Evolutionary conservation across 73 alveolate genomes (phyloP), one percentile per base, ranked within the genome.

Genomic region (Tetrahymena elliotti): DNA sequence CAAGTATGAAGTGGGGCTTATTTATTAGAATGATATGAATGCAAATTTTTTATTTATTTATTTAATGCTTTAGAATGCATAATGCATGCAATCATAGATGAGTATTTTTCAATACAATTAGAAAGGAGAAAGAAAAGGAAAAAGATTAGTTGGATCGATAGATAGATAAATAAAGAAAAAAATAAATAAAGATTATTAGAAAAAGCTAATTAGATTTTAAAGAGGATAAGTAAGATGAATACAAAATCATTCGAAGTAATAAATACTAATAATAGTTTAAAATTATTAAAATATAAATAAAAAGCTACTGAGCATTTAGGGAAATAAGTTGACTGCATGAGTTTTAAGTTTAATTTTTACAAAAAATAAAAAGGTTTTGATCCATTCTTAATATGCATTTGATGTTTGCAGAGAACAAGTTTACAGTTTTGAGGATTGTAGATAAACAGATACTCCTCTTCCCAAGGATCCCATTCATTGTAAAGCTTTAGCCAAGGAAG

Each of bases 381-480:
- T 94, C 41, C 96, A 94, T 83, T 94, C 96, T 47, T 33, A 94
- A 92, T 94, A 88, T 94, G 96, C 96, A 16, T 94, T 94, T 53
- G 94, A 94, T 88, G 92, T 84, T 53, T 94, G 96, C 52, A 94
- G 96, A 36, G 82, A 34, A 33, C 93, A 94, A 84, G 95, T 94
- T 53, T 94, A 94, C 83, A 84, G 33, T 52, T 94, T 84, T 11
- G 96, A 94, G 53, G 96, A 94, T 94, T 94, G 96, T 34, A 94
- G 95, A 88, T 35, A 94, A 38, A 94, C 96, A 7, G 84, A 53
- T 16, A 35, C 83, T 38, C 96, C 96, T 84, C 93, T 92, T 33
- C 96, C 96, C 33, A 88, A 94, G 37, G 93, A 94, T 88, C 96
- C 96, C 18, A 68, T 68, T 33, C 39, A 84, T 22, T 94, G 96